Base-by-base conservation (phyloP, 495 filamentous ascomycete species). In the Daldinia decipiens region DNA sequence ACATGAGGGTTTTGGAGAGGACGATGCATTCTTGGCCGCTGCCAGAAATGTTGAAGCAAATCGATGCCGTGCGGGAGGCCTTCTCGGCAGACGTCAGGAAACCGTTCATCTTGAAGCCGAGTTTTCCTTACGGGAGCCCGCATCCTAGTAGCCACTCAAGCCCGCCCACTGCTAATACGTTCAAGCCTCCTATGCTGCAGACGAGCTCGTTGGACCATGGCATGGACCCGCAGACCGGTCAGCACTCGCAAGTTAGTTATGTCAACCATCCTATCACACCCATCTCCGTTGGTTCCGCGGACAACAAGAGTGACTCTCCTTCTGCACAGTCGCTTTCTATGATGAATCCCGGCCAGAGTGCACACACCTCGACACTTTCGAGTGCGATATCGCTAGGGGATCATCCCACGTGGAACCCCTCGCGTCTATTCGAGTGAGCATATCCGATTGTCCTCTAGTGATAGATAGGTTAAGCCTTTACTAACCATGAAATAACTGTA, bases 1-100 rank as follows among this genome's bases (percentile, higher is more conserved):
- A 98, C 67, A 98, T 99, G 95, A 89, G 94, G 56, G 91, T 99
- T 24, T 82, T 99, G 38, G 95, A 99, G 78, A 90, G 88, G 50
- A 96, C 93, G 77, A 91, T 90, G 68, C 82, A 86, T 40, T 87
- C 91, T 6, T 98, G 93, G 91, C 93, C 95, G 12, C 93, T 96
- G 86, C 92, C 92, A 12, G 94, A 98, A 73, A 92, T 98, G 82
- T 90, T 97, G 76, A 87, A 89, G 32, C 94, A 97, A 79, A 92
- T 99, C 66, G 89, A 98, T 72, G 91, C 93, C 7, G 85, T 99
- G 32, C 88, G 94, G 51, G 90, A 95, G 75, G 95, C 95, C 15
- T 98, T 99, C 75, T 98, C 95, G 19, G 92, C 93, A 29, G 93
- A 99, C 78, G 87, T 84, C 19, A 89, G 82, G 71, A 92, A 92